Conservation (phyloP, 1,284 basidiomycete genomes). For the Tremellales sp. region DNA sequence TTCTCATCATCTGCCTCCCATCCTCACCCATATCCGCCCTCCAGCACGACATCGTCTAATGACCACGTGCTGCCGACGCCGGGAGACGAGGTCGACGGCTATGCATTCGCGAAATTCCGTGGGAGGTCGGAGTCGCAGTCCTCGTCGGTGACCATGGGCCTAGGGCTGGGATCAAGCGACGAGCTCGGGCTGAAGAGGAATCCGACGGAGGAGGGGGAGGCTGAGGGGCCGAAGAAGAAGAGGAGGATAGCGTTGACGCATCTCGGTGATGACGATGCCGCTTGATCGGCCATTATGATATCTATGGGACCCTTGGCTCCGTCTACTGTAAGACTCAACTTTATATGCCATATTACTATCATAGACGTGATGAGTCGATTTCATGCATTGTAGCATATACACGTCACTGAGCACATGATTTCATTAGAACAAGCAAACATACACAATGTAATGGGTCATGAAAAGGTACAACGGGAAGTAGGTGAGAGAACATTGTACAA, state of each 20-base stretch:
- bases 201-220: constrained; percentile 9
- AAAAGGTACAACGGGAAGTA: no score
- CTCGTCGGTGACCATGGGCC: constrained; percentile 14
- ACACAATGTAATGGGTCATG: no score
- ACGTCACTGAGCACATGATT: neutral
- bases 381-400: neutral
- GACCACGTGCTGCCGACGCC: constrained; percentile 37
- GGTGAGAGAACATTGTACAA: no score
- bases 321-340: no score
- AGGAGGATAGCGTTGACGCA: constrained; percentile 73
- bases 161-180: constrained; percentile 20
- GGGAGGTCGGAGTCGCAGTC: constrained; percentile 12
- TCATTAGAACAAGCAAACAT: no score
- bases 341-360: neutral
- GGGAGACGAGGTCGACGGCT: constrained; percentile 27
- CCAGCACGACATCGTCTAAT: constrained; percentile 21
- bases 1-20: constrained; percentile 17
- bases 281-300: no score
- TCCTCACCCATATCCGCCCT: constrained; percentile 22
- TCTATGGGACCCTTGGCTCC: no score
- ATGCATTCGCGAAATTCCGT: constrained; percentile 10
- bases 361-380: neutral
- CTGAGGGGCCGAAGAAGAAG: constrained; percentile 78
- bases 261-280: constrained; percentile 24
- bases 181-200: constrained; percentile 34